Percentiles rank a stretch among this genome's conserved stretches.
These are phyloP conservation scores for Albizia julibrissin DNA, from an alignment of 306 rosid species.

Conservation along the genomic window DNA sequence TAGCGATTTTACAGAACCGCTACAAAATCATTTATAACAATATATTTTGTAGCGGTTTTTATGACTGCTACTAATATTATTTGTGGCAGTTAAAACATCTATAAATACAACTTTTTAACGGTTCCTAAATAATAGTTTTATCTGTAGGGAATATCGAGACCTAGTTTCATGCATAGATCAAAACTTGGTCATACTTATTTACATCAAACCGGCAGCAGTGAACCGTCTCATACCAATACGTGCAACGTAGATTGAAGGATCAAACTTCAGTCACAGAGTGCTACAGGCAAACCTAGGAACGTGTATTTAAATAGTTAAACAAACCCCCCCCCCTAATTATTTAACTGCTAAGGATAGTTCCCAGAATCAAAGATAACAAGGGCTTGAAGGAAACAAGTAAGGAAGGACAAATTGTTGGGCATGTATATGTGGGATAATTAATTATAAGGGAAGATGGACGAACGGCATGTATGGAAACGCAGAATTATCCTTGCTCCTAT, in stretches of 20 bases:
- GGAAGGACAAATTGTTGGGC: neutral
- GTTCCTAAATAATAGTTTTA: no score
- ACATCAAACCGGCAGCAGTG: no score
- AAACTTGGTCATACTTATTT: no score
- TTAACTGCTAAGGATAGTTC: neutral
- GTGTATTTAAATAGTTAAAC: neutral
- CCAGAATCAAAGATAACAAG: neutral
- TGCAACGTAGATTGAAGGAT: neutral
- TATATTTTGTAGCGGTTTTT: no score
- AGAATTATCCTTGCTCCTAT: constrained; percentile 13
- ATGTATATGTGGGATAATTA: neutral
- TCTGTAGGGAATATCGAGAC: no score
- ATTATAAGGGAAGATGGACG: constrained; percentile 37
- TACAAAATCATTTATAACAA: no score
- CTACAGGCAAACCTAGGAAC: neutral
- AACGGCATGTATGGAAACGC: constrained; percentile 39
- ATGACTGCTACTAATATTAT: no score
- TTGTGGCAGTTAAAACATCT: no score
- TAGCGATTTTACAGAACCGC: no score
- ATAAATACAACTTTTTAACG: no score
- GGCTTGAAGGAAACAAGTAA: neutral
- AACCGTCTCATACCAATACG: no score
- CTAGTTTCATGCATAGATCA: no score
- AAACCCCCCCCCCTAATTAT: neutral
- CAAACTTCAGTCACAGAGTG: neutral